These are phyloP conservation scores for Phaseolus lunatus DNA, from an alignment of 306 rosid species.

Conservation along the genomic window DNA sequence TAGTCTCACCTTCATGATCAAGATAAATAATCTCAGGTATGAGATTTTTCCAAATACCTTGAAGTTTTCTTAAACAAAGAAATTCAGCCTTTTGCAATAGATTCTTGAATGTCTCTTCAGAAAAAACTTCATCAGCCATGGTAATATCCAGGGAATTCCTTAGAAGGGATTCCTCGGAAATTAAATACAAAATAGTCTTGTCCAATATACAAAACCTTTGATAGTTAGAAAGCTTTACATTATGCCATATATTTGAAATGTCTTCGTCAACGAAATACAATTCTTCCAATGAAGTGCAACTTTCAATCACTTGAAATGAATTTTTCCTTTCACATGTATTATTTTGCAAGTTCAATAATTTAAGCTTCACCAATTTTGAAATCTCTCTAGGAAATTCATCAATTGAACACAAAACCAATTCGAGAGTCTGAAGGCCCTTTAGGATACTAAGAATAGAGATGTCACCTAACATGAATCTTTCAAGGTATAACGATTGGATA, in stretches of 20 bases:
- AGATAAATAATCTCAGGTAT: conserved; percentile 27
- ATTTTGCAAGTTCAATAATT: not conserved
- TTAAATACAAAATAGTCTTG: too few species aligned
- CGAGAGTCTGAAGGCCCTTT: conserved; percentile 22
- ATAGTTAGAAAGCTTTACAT: not conserved
- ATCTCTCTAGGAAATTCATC: not conserved
- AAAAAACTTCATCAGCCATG: not conserved
- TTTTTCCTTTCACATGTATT: not conserved
- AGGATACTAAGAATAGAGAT: conserved; percentile 29
- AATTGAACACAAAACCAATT: fast-evolving
- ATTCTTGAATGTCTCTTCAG: not conserved
- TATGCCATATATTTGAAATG: not conserved
- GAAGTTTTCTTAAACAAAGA: fast-evolving
- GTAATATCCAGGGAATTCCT: not conserved
- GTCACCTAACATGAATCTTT: not conserved
- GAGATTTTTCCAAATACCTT: not conserved
- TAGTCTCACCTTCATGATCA: not conserved
- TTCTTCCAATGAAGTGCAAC: conserved; percentile 36
- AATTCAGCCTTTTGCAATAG: not conserved
- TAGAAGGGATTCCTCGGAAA: fast-evolving
- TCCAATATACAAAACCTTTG: not conserved
- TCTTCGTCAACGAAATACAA: not conserved
- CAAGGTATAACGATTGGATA: not conserved
- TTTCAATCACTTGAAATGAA: not conserved
- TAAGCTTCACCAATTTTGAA: not conserved